Conservation (phyloP, 805 yeast species). For the Metschnikowia gelsemii region DNA sequence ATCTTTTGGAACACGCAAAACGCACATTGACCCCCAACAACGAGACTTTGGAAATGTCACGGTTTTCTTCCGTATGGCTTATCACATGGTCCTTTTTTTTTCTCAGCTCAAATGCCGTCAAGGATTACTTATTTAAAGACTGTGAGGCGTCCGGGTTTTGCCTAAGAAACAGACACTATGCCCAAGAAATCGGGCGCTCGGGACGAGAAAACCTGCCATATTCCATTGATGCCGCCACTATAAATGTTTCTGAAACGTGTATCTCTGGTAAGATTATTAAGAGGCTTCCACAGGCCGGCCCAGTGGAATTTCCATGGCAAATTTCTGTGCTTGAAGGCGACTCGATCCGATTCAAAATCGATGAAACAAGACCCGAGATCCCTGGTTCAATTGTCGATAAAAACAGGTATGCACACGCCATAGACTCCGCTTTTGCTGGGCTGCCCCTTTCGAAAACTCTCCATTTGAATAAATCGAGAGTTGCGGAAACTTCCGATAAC, state of each 20-base stretch:
- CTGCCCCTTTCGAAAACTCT: neutral
- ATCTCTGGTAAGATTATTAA: conserved; percentile 52
- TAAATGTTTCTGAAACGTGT: conserved; percentile 24
- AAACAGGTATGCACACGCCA: conserved; percentile 37
- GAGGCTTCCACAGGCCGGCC: conserved; percentile 20
- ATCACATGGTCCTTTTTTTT: conserved; percentile 1
- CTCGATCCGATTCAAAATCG: conserved; percentile 59
- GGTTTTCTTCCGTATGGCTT: no score
- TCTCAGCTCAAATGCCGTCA: conserved; percentile 39
- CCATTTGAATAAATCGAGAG: neutral
- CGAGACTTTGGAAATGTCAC: neutral
- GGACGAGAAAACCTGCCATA: conserved; percentile 22
- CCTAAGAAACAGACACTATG: conserved; percentile 70
- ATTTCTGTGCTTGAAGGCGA: conserved; percentile 56
- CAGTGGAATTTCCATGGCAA: conserved; percentile 51
- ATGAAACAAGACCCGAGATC: conserved; percentile 53
- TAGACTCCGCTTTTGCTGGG: conserved; percentile 25
- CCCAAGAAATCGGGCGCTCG: conserved; percentile 28
- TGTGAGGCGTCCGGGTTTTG: conserved; percentile 87
- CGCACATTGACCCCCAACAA: no score
- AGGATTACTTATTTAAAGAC: conserved; percentile 67
- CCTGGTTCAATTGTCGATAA: conserved; percentile 48
- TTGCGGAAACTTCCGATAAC: conserved; percentile 15
- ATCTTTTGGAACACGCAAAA: no score
- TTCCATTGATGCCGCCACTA: conserved; percentile 23